Conservation (phyloP, 1,284 basidiomycete genomes). For the Pyrrhoderma noxium region DNA sequence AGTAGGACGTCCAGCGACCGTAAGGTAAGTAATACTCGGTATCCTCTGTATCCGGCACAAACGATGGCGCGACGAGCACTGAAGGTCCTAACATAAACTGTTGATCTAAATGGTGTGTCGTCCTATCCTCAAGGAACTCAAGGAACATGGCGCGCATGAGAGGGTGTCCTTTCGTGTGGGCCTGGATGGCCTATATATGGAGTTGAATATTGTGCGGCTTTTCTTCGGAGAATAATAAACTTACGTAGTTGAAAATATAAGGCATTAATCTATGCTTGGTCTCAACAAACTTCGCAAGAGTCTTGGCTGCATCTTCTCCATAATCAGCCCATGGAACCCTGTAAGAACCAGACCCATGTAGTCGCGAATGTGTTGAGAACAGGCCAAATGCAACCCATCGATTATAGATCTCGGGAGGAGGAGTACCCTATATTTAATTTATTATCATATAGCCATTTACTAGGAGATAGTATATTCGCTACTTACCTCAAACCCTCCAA, state of each 20-base stretch:
- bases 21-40: conserved; percentile 63
- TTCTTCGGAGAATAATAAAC: conserved; percentile 23
- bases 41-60: conserved; percentile 49
- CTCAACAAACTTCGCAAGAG: conserved; percentile 58
- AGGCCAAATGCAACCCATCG: conserved; percentile 72
- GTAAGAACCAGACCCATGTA: conserved; percentile 67
- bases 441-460: neutral
- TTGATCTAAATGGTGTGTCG: conserved; percentile 55
- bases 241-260: conserved; percentile 58
- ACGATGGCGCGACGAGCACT: conserved; percentile 69
- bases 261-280: conserved; percentile 72
- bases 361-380: conserved; percentile 62
- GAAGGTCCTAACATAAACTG: conserved; percentile 67
- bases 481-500: conserved; percentile 60
- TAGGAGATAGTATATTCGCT: conserved; percentile 20
- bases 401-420: conserved; percentile 62
- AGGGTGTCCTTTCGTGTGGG: conserved; percentile 52
- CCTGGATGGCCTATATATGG: conserved; percentile 46
- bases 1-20: conserved; percentile 63
- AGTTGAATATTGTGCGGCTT: neutral
- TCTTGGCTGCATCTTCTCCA: conserved; percentile 59
- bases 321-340: conserved; percentile 67
- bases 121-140: conserved; percentile 63
- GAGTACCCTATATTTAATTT: conserved; percentile 40
- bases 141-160: conserved; percentile 68